These are phyloP conservation scores for Eucommia ulmoides DNA, from an alignment of 257 asterid species.

Conservation along the genomic window DNA sequence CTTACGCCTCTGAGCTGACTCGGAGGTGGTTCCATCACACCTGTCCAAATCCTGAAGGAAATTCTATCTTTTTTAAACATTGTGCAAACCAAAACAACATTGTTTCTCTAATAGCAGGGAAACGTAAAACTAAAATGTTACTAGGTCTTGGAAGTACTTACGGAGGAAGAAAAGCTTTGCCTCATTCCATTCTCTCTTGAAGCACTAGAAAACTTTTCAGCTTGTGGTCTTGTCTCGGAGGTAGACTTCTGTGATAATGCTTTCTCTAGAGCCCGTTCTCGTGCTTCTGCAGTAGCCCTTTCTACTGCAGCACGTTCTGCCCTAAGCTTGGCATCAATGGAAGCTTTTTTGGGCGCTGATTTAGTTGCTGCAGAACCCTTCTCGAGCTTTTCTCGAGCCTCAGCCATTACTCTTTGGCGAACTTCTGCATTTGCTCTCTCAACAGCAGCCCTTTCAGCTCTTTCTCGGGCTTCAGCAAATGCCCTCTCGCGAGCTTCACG, in stretches of 20 bases:
- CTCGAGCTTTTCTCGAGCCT: conserved; percentile 56
- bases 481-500: conserved; percentile 99
- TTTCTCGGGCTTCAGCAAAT: conserved; percentile 73
- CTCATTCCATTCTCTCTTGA: conserved; percentile 47
- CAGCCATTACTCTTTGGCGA: conserved; percentile 57
- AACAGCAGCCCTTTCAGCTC: conserved; percentile 88
- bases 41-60: conserved; percentile 70
- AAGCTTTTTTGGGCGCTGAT: conserved; percentile 36
- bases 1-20: conserved; percentile 86
- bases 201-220: conserved; percentile 31
- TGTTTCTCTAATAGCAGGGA: conserved; percentile 8
- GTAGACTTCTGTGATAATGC: conserved; percentile 60
- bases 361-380: conserved; percentile 32
- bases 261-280: conserved; percentile 87
- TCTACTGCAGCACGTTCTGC: conserved; percentile 98
- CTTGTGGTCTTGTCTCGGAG: conserved; percentile 29
- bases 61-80: conserved; percentile 15
- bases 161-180: conserved; percentile 84
- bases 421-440: conserved; percentile 79
- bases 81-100: conserved; percentile 5
- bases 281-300: conserved; percentile 91
- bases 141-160: conserved; percentile 22
- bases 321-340: conserved; percentile 61
- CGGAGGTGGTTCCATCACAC: conserved; percentile 31
- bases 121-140: background rate